Base-by-base conservation (phyloP, 495 filamentous ascomycete species). In the Podospora appendiculata region DNA sequence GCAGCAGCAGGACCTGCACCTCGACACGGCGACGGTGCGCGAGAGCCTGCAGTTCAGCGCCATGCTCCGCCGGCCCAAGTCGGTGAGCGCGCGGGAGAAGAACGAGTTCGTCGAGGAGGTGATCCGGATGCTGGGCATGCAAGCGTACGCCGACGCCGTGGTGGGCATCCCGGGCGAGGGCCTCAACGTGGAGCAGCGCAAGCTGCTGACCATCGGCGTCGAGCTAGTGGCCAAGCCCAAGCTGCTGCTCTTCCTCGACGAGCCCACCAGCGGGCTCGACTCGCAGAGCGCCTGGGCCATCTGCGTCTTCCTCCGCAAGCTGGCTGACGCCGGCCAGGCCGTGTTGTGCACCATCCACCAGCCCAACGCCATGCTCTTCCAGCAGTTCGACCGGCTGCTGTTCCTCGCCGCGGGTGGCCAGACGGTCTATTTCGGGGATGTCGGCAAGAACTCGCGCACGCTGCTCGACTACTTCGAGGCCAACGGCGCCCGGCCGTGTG, bases 191-290 rank as follows among this genome's bases (percentile, higher is more conserved):
- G 77, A 80, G 52, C 61, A 80, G 58, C 68, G 72, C 64, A 71
- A 88, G 75, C 50, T 84, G 43, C 57, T 95, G 3, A 96, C 91
- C 5, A 95, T 96, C 53, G 91, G 87, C 54, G 91, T 96, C 12
- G 91, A 96, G 62, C 71, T 96, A 2, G 91, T 88, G 1, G 89
- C 91, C 8, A 93, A 90, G 59, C 92, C 91, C 0, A 82, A 81
- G 47, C 74, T 91, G 0, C 47, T 89, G 3, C 78, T 90, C 54
- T 90, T 90, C 63, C 66, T 89, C 14, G 86, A 90, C 53, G 86
- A 90, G 56, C 87, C 88, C 3, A 90, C 87, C 4, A 85, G 80
- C 47, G 91, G 91, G 50, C 79, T 96, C 12, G 91, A 96, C 66
- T 85, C 81, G 35, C 88, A 95, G 59, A 84, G 83, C 2, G 89